These are phyloP conservation scores for Alloteropsis semialata DNA, from an alignment of 176 grass and related monocot species.

Conservation along the genomic window DNA sequence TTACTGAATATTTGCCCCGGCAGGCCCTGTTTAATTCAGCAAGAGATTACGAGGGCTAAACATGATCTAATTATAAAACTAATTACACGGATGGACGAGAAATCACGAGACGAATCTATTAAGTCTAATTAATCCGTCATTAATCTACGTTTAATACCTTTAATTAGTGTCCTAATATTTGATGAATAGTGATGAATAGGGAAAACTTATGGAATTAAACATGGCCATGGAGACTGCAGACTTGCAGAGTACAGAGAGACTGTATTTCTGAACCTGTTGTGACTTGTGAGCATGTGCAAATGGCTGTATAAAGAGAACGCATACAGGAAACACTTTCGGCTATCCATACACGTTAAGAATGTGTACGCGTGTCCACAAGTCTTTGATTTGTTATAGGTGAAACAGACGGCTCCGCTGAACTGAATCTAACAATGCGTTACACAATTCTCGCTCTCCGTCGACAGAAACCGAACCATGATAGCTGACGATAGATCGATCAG, in stretches of 20 bases:
- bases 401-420: constrained; percentile 16
- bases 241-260: neutral
- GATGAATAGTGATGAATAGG: no score
- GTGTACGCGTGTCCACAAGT: neutral
- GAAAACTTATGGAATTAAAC: no score
- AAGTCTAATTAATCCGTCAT: no score
- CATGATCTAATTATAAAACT: no score
- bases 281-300: neutral
- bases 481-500: constrained; percentile 15
- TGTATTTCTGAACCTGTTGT: neutral
- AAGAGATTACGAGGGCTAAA: no score
- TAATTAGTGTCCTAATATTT: no score
- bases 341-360: neutral
- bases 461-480: constrained; percentile 4
- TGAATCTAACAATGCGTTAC: neutral
- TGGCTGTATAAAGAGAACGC: neutral
- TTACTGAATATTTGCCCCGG: neutral
- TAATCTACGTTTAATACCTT: no score
- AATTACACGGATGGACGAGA: no score
- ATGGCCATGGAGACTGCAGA: no score
- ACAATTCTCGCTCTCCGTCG: neutral
- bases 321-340: neutral
- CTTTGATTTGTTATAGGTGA: neutral
- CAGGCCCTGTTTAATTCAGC: no score
- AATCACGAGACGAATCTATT: no score